Evolutionary conservation across 176 grass and related monocot genomes (phyloP).

Genomic region (Aechmea fasciata): DNA sequence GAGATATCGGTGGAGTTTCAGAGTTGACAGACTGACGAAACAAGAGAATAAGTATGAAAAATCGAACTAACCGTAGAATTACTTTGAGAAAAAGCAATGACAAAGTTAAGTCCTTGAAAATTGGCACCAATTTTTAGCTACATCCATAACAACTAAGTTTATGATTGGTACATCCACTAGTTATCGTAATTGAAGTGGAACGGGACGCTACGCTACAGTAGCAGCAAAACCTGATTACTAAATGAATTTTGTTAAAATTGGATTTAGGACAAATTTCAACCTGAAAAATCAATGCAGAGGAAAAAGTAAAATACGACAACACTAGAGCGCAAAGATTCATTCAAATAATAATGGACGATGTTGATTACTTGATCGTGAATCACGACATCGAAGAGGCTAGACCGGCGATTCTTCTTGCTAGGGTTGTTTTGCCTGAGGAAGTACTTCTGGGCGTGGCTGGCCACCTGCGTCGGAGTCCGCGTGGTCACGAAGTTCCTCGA

Average conservation of each 20-base stretch:
- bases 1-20: not conserved
- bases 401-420: constrained; percentile 73
- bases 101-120: too few relatives aligned
- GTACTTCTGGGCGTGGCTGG: constrained; percentile 97
- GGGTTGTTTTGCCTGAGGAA: constrained; percentile 80
- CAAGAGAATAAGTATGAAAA: not conserved
- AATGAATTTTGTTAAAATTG: too few relatives aligned
- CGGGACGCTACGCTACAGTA: too few relatives aligned
- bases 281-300: too few relatives aligned
- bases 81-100: too few relatives aligned
- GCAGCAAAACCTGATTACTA: too few relatives aligned
- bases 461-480: constrained; percentile 86
- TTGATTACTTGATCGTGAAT: not conserved
- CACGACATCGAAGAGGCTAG: constrained; percentile 86
- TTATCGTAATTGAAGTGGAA: too few relatives aligned
- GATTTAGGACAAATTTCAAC: too few relatives aligned
- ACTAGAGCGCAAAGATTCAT: not conserved
- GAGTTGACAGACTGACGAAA: not conserved
- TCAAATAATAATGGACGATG: not conserved
- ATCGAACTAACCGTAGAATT: not conserved
- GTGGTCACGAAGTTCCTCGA: constrained; percentile 78
- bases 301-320: too few relatives aligned
- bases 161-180: too few relatives aligned
- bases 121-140: too few relatives aligned
- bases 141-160: too few relatives aligned